Evolutionary conservation across 148 eudicot genomes (phyloP).

Genomic region (Mesembryanthemum crystallinum): DNA sequence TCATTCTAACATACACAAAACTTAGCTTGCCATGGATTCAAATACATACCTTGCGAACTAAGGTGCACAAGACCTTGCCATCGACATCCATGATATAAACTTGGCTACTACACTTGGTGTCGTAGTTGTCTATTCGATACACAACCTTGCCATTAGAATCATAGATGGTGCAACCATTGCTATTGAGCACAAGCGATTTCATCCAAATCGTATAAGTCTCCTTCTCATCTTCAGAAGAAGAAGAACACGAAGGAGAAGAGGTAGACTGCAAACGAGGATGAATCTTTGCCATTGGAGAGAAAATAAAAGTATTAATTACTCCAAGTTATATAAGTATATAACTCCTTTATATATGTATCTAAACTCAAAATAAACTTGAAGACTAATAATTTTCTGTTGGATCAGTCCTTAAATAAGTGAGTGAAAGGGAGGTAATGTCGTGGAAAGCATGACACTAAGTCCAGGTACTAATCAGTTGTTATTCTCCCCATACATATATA

Average conservation of each 20-base stretch:
- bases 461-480: background rate
- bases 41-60: constrained; percentile 49
- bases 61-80: constrained; percentile 64
- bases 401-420: no score
- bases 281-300: constrained; percentile 36
- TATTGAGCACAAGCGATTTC: constrained; percentile 66
- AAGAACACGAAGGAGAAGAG: background rate
- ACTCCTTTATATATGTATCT: no score
- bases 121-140: constrained; percentile 78
- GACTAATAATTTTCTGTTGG: no score
- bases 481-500: no score
- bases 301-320: no score
- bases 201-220: constrained; percentile 75
- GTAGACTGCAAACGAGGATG: constrained; percentile 35
- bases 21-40: no score
- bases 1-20: no score
- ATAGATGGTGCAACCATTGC: constrained; percentile 72
- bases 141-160: constrained; percentile 56
- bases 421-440: background rate
- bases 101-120: constrained; percentile 41
- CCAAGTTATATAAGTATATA: no score
- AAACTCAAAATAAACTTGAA: no score
- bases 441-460: constrained; percentile 22
- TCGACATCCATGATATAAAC: constrained; percentile 73
- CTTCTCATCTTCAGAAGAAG: constrained; percentile 9